phyloP scores from a whole-genome alignment of 2,329 filamentous ascomycete species.

The Fusarium hainanense region DNA sequence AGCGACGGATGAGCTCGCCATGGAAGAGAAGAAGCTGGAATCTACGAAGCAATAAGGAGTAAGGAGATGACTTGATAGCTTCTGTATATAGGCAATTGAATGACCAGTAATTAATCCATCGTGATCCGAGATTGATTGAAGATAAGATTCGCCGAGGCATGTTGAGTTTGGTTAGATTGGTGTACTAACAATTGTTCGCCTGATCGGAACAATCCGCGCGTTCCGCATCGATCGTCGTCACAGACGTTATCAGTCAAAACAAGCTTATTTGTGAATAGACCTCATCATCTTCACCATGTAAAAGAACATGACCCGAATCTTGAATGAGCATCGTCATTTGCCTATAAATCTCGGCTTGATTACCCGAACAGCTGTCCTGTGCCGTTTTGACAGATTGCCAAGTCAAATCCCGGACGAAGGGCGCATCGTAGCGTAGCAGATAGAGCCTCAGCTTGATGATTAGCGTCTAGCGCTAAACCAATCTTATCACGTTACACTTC shows the following conservation, averaged over 20 bases:
- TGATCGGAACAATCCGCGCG: too few relatives aligned
- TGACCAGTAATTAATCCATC: accelerated
- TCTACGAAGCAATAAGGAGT: neutral
- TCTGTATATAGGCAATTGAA: neutral
- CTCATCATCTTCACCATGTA: accelerated
- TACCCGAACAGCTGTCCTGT: neutral
- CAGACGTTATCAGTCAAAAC: neutral
- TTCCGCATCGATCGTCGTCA: too few relatives aligned
- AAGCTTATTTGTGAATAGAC: neutral
- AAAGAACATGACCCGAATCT: neutral
- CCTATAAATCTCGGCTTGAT: neutral
- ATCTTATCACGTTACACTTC: neutral
- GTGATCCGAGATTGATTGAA: neutral
- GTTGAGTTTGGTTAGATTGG: neutral
- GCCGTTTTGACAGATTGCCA: neutral
- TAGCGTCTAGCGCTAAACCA: constrained; percentile 21
- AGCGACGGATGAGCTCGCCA: constrained; percentile 23
- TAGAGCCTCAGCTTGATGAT: neutral
- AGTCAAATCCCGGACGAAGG: neutral
- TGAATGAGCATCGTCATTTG: neutral
- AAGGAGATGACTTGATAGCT: neutral
- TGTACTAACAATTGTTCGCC: neutral
- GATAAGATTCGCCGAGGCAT: neutral
- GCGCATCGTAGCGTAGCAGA: neutral
- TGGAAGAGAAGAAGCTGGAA: constrained; percentile 25